phyloP scores from a whole-genome alignment of 2,329 filamentous ascomycete species.

The Sclerotinia subarctica region DNA sequence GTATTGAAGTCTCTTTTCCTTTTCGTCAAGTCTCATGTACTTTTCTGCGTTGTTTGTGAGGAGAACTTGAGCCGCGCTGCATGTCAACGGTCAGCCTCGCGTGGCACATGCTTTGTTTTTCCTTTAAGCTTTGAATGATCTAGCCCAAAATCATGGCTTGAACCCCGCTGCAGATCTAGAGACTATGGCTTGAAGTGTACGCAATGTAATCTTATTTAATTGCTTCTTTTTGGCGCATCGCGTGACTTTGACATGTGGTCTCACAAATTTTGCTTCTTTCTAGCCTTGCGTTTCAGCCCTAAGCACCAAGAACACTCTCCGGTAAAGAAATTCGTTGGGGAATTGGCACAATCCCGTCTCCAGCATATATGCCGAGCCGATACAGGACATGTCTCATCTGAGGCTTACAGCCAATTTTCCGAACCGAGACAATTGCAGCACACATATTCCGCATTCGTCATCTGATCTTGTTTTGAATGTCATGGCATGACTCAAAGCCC shows the following conservation, averaged over 20 bases:
- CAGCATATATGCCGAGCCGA: slow-evolving; percentile 6
- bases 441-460: neutral
- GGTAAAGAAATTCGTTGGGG: neutral
- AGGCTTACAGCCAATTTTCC: neutral
- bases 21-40: slow-evolving; percentile 8
- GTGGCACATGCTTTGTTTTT: neutral
- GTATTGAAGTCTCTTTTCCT: neutral
- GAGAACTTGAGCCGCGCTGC: slow-evolving; percentile 7
- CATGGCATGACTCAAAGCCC: neutral
- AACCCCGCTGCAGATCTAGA: neutral
- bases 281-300: slow-evolving; percentile 6
- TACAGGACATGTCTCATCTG: neutral
- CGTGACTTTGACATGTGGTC: neutral
- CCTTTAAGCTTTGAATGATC: neutral
- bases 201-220: neutral
- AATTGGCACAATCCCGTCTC: neutral
- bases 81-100: slow-evolving; percentile 12
- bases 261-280: neutral
- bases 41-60: neutral
- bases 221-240: neutral
- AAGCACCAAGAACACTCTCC: neutral
- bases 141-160: neutral
- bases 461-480: neutral
- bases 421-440: neutral
- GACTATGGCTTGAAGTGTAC: neutral